Evolutionary conservation across 2,329 filamentous ascomycete species (phyloP).

Genomic region (Diaporthe citri): DNA sequence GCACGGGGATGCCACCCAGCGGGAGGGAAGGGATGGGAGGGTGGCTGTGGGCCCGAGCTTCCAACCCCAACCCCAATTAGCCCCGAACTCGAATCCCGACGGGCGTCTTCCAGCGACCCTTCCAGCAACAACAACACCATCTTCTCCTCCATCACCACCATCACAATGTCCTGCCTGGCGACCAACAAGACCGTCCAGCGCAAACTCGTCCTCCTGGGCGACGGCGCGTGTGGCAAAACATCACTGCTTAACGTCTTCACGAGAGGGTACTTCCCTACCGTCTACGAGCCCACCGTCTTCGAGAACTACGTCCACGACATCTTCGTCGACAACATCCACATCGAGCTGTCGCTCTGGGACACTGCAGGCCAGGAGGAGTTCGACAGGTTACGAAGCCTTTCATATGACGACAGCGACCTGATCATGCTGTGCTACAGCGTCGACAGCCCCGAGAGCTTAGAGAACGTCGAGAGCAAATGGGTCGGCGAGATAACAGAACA

Average conservation of each 20-base stretch:
- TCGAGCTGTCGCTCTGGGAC: constrained; percentile 98
- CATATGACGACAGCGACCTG: constrained; percentile 96
- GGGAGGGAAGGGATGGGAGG: constrained; percentile 5
- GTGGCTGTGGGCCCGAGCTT: constrained; percentile 20
- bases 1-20: constrained; percentile 16
- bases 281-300: constrained; percentile 98
- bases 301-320: constrained; percentile 99
- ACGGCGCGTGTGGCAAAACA: constrained; percentile 97
- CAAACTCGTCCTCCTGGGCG: constrained; percentile 96
- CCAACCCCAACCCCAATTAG: constrained; percentile 25
- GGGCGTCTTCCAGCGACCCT: neutral
- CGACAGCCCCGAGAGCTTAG: constrained; percentile 94
- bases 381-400: constrained; percentile 92
- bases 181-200: constrained; percentile 83
- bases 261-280: constrained; percentile 97
- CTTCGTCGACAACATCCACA: constrained; percentile 96
- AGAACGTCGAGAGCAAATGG: constrained; percentile 99
- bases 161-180: constrained; percentile 32
- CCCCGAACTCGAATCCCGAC: constrained; percentile 28
- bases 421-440: constrained; percentile 99
- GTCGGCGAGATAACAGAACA: constrained; percentile 98
- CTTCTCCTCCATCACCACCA: constrained; percentile 9
- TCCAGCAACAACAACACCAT: constrained; percentile 22
- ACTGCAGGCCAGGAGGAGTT: constrained; percentile 99
- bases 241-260: constrained; percentile 98